Evolutionary conservation across 2,329 filamentous ascomycete genomes (phyloP).

Genomic region (Mycocentrospora acerina): DNA sequence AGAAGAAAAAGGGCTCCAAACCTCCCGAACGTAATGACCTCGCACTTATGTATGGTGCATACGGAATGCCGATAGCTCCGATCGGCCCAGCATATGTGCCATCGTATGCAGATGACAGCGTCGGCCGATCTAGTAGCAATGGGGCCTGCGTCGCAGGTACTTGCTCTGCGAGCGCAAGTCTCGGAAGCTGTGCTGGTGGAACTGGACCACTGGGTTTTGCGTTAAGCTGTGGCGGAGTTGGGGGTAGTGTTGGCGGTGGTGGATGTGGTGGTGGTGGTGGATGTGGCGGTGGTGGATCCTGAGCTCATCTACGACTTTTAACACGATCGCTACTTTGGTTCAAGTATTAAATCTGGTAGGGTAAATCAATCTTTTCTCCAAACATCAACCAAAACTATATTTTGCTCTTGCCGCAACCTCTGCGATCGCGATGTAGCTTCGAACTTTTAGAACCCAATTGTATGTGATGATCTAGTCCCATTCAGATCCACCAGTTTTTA

Average conservation of each 20-base stretch:
- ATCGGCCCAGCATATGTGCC: conserved; percentile 46
- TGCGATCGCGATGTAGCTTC: too few relatives aligned
- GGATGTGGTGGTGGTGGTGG: conserved; percentile 57
- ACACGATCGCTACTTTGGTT: too few relatives aligned
- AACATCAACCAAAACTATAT: too few relatives aligned
- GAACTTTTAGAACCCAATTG: too few relatives aligned
- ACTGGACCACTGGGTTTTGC: conserved; percentile 22
- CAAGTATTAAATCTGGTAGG: too few relatives aligned
- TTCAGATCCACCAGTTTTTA: too few relatives aligned
- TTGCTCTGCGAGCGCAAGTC: conserved; percentile 46
- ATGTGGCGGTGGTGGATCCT: conserved; percentile 53
- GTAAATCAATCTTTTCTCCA: too few relatives aligned
- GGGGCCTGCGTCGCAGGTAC: conserved; percentile 54
- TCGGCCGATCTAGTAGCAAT: conserved; percentile 47
- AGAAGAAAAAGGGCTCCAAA: conserved; percentile 34
- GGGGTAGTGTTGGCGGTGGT: conserved; percentile 26
- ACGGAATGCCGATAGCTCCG: conserved; percentile 50
- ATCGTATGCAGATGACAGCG: conserved; percentile 47
- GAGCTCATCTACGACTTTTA: conserved; percentile 4
- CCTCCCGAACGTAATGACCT: conserved; percentile 35
- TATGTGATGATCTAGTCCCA: too few relatives aligned
- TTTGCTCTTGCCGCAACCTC: too few relatives aligned
- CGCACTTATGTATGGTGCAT: conserved; percentile 37
- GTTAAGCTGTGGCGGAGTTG: too few relatives aligned
- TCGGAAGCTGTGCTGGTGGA: conserved; percentile 21